These are phyloP conservation scores for Irpex sp. DNA, from an alignment of 1,284 basidiomycete genomes.

Conservation along the genomic window DNA sequence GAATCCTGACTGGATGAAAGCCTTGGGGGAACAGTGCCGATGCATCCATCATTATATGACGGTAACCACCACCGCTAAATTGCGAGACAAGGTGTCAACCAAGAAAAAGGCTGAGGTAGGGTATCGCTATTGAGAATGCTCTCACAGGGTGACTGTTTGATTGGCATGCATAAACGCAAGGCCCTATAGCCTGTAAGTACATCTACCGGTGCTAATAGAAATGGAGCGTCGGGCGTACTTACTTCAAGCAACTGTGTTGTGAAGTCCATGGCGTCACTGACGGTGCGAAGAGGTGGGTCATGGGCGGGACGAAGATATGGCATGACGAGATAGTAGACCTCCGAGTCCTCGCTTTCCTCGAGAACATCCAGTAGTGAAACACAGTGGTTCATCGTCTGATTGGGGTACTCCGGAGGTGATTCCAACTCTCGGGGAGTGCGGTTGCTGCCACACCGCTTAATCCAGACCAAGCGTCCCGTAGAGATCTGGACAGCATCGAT, in stretches of 20 bases:
- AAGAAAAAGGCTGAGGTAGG: background rate
- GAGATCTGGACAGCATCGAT: background rate
- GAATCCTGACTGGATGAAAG: conserved; percentile 2
- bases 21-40: conserved; percentile 1
- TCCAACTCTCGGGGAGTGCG: background rate
- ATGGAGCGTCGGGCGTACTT: background rate
- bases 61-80: background rate
- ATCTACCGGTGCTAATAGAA: background rate
- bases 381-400: background rate
- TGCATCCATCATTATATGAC: conserved; percentile 9
- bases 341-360: conserved; percentile 7
- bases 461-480: background rate
- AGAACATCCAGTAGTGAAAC: background rate
- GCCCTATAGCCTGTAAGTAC: background rate
- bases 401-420: background rate
- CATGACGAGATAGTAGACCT: conserved; percentile 22
- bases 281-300: conserved; percentile 19
- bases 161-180: background rate
- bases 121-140: background rate
- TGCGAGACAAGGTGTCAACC: background rate
- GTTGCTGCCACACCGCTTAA: background rate
- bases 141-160: background rate
- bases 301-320: conserved; percentile 20
- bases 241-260: conserved; percentile 25
- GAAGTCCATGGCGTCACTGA: conserved; percentile 26